Percentiles rank a stretch among this genome's conserved stretches.
These are phyloP conservation scores for Olyra latifolia DNA, from an alignment of 176 grass and related monocot genomes.

Conservation along the genomic window DNA sequence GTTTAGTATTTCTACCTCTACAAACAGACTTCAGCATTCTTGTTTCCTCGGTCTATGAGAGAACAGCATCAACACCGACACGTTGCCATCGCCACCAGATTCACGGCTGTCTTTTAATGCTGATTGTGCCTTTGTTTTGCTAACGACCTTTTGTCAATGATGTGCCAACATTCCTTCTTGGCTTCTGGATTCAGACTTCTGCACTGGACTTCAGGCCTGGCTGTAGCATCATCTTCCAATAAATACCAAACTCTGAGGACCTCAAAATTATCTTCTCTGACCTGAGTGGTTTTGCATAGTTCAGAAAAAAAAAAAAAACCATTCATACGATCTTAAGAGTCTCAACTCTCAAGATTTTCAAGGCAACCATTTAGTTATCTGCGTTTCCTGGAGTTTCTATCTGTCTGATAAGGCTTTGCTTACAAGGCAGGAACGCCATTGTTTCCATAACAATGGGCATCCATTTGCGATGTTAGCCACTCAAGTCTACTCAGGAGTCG, in stretches of 20 bases:
- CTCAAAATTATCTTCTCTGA: neutral
- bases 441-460: neutral
- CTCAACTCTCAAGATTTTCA: neutral
- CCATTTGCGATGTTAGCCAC: neutral
- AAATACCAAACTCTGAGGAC: slow-evolving; percentile 15
- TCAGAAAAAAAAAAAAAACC: neutral
- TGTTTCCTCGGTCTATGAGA: neutral
- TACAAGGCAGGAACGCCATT: neutral
- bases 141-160: neutral
- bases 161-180: slow-evolving; percentile 29
- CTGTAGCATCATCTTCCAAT: neutral
- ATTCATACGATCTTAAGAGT: neutral
- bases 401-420: neutral
- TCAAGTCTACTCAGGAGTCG: neutral
- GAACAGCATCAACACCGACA: neutral
- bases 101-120: neutral
- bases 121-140: neutral
- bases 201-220: neutral
- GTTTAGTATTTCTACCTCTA: neutral
- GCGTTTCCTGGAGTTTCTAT: neutral
- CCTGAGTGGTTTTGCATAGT: neutral
- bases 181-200: slow-evolving; percentile 9
- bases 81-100: neutral
- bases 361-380: neutral
- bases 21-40: neutral